Evolutionary conservation across 257 asterid genomes (phyloP).

Genomic region (Osmanthus fragrans): DNA sequence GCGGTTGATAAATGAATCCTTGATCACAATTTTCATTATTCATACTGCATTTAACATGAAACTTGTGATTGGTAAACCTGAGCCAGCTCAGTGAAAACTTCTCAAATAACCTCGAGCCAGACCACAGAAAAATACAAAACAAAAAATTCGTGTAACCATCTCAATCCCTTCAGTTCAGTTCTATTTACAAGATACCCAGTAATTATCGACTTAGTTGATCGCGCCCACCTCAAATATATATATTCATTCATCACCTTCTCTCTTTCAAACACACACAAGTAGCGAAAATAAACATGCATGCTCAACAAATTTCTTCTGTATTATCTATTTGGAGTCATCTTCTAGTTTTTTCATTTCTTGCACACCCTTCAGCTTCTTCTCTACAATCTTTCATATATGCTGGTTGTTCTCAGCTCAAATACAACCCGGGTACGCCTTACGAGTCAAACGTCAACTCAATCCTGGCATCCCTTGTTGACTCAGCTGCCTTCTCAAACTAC

Average conservation of each 20-base stretch:
- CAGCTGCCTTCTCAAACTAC: conserved; percentile 54
- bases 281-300: conserved; percentile 32
- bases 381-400: conserved; percentile 47
- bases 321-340: conserved; percentile 17
- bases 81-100: neutral
- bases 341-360: conserved; percentile 13
- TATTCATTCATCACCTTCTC: neutral
- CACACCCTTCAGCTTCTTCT: conserved; percentile 26
- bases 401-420: conserved; percentile 73
- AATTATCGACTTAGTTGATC: neutral
- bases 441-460: conserved; percentile 70
- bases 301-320: conserved; percentile 12
- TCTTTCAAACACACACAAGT: neutral
- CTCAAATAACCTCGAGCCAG: neutral
- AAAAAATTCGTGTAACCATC: no score
- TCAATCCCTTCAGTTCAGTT: no score
- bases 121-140: no score
- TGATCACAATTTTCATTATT: no score
- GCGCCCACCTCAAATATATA: neutral
- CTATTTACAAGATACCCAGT: no score
- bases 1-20: no score
- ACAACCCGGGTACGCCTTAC: conserved; percentile 50
- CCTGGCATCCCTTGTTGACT: conserved; percentile 68
- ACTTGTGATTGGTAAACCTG: no score
- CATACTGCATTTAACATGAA: no score